Evolutionary conservation across 2,329 filamentous ascomycete genomes (phyloP), one percentile per base, ranked within the genome.

Genomic region (Fusarium coicis): DNA sequence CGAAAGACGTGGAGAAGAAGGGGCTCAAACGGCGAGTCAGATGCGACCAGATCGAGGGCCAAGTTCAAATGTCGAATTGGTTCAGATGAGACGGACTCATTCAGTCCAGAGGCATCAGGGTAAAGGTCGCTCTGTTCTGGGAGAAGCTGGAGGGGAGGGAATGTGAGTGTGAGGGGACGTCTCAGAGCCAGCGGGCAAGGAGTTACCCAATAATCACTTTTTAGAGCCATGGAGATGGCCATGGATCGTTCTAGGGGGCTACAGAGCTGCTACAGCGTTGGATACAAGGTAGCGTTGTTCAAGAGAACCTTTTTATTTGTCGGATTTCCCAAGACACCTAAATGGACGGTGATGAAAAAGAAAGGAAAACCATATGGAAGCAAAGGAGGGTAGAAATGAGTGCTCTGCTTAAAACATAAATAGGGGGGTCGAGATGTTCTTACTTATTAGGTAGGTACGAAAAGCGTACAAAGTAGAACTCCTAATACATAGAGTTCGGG

Each of bases 11-110:
- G 65, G 64, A 70, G 65, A 76, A 70, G n/a, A 57, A 68, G 28
- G 66, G 26, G 66, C 63, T 67, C 65, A 53, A 43, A 66, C 54
- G 55, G 66, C 75, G 74, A 75, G 74, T 68, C 74, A 70, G 65
- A 69, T 58, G 56, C 62, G 63, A 58, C 74, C 61, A 62, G 66
- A 73, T 74, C 64, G 63, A 72, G 59, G 67, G 50, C 70, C 67
- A 59, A 75, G 62, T 72, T 58, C 58, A 72, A 60, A 40, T 68
- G 66, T 72, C 60, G 65, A 70, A 70, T 72, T 66, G 67, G 59
- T 43, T 47, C 65, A 70, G 70, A 70, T 58, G 66, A 58, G 67
- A 70, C 56, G 58, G 63, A 66, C 68, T 57, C 52, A 37, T 37
- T 59, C 49, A 70, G 63, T 66, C 56, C 62, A 68, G 53, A 74